Percentiles rank a stretch among this genome's conserved stretches.
phyloP scores from a whole-genome alignment of 1,284 basidiomycete genomes.

The Peniophora sp. region DNA sequence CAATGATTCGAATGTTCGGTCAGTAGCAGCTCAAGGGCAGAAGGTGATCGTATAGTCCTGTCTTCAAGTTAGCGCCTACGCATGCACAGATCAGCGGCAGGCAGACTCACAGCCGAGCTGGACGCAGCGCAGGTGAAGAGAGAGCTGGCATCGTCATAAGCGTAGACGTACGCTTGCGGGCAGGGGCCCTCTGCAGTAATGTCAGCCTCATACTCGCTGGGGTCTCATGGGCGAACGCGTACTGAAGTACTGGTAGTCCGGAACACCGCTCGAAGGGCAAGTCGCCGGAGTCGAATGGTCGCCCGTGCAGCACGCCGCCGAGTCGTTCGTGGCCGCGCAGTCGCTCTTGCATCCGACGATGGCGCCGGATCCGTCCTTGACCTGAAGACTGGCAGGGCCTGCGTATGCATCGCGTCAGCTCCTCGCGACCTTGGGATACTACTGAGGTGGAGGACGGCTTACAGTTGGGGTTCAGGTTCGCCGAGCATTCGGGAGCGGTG shows the following conservation, averaged over 20 bases:
- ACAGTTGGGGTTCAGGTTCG: conserved; percentile 34
- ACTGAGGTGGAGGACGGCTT: neutral
- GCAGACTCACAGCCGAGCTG: conserved; percentile 25
- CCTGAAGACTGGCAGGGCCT: conserved; percentile 29
- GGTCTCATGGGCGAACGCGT: conserved; percentile 9
- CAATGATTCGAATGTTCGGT: too few species aligned
- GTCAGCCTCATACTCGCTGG: too few species aligned
- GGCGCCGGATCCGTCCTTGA: conserved; percentile 30
- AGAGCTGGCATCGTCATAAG: conserved; percentile 43
- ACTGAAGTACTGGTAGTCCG: conserved; percentile 41
- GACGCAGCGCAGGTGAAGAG: conserved; percentile 34
- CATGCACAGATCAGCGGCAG: too few species aligned
- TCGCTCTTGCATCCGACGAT: conserved; percentile 37
- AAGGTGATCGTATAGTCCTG: conserved; percentile 45
- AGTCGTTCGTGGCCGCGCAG: conserved; percentile 29
- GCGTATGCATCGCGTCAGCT: neutral
- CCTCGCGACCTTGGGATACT: neutral
- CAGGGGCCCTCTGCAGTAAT: conserved; percentile 31
- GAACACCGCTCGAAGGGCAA: conserved; percentile 33
- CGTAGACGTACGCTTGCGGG: conserved; percentile 40
- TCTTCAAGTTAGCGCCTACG: too few species aligned
- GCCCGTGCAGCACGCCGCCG: conserved; percentile 38
- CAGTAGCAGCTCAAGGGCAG: conserved; percentile 34
- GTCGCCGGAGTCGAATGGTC: conserved; percentile 30
- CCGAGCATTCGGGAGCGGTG: conserved; percentile 30